phyloP scores from a whole-genome alignment of 148 eudicot genomes.

The Rhododendron ovatum region DNA sequence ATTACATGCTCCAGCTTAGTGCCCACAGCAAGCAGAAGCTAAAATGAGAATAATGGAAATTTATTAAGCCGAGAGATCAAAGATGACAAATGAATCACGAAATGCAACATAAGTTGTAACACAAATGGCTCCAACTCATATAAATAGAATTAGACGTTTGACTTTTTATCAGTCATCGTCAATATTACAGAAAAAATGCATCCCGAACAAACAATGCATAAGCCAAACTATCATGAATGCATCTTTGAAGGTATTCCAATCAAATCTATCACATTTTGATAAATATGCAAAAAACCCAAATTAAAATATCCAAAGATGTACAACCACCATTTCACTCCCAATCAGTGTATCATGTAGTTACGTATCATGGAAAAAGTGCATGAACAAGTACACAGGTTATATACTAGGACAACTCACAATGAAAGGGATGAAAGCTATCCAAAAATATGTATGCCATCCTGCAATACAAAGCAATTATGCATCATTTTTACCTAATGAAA shows the following conservation, averaged over 20 bases:
- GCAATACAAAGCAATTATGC: neutral
- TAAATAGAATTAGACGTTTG: neutral
- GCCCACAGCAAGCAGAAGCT: slow-evolving; percentile 5
- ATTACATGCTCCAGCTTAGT: slow-evolving; percentile 3
- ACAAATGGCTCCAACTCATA: neutral
- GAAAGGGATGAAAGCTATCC: slow-evolving; percentile 92
- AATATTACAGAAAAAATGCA: neutral
- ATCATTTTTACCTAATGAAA: neutral
- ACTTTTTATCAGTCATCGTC: neutral
- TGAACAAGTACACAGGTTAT: neutral
- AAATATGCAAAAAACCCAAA: neutral
- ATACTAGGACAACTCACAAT: neutral
- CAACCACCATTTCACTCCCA: neutral
- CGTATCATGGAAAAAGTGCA: neutral
- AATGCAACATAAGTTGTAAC: neutral
- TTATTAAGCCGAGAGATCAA: neutral
- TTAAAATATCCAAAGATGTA: neutral
- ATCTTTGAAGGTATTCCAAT: neutral
- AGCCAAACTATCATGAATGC: neutral
- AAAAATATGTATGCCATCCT: slow-evolving; percentile 99
- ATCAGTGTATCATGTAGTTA: neutral
- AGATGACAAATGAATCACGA: neutral
- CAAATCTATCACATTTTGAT: neutral
- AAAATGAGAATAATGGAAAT: neutral
- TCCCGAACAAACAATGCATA: neutral